A percentile compares a stretch with the other conserved stretches of the same genome.
Evolutionary conservation across 1,284 basidiomycete genomes (phyloP).

Genomic region (Ustilago sp.): DNA sequence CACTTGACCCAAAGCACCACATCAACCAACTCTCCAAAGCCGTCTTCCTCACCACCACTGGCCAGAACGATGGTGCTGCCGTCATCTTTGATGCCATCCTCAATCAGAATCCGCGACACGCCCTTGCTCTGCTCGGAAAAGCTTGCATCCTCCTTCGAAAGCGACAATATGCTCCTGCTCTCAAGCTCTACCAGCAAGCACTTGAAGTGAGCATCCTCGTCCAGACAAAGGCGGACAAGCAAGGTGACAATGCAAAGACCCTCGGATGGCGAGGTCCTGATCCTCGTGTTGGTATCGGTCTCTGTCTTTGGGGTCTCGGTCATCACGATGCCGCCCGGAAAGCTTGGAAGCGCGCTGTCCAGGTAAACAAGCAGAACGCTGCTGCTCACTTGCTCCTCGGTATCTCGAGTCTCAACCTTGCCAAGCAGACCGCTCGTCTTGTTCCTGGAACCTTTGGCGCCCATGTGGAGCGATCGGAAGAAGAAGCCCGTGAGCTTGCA

Average conservation of each 20-base stretch:
- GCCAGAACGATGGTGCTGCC: conserved; percentile 53
- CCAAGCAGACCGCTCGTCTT: conserved; percentile 52
- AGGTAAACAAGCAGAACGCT: conserved; percentile 42
- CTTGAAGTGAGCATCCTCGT: conserved; percentile 56
- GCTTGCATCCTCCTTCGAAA: conserved; percentile 63
- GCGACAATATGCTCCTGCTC: conserved; percentile 56
- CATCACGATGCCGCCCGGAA: conserved; percentile 61
- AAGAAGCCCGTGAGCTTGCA: conserved; percentile 57
- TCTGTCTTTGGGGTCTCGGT: conserved; percentile 65
- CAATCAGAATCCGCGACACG: conserved; percentile 46
- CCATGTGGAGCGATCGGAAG: conserved; percentile 54
- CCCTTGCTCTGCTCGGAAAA: conserved; percentile 64
- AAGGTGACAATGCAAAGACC: conserved; percentile 28
- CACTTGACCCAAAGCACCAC: conserved; percentile 52
- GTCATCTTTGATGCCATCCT: conserved; percentile 56
- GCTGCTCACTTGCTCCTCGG: conserved; percentile 64
- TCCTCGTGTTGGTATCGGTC: conserved; percentile 66
- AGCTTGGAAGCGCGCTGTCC: conserved; percentile 65
- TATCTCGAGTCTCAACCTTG: conserved; percentile 61
- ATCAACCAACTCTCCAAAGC: conserved; percentile 54
- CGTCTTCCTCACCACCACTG: conserved; percentile 48
- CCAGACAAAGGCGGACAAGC: conserved; percentile 47
- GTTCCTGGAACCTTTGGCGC: conserved; percentile 59
- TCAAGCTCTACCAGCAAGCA: conserved; percentile 64
- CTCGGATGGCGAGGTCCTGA: conserved; percentile 62